These are phyloP conservation scores for Carex arenaria DNA, from an alignment of 202 grass and related monocot genomes.

Conservation along the genomic window DNA sequence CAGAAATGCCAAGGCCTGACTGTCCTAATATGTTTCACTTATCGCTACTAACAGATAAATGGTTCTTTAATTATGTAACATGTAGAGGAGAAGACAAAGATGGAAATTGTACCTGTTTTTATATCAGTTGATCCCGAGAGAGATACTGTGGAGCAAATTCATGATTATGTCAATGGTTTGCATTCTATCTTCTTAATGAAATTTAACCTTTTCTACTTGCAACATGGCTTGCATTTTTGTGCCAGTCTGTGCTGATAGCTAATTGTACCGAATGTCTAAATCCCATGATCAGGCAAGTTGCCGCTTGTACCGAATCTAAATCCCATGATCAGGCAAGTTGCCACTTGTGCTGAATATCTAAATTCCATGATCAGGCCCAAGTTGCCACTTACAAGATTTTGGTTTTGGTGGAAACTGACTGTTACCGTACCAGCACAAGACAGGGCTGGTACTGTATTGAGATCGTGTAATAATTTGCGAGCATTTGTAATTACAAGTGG, in stretches of 20 bases:
- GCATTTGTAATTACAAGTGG: neutral
- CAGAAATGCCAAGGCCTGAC: neutral
- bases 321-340: neutral
- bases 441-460: neutral
- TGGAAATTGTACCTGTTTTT: slow-evolving; percentile 69
- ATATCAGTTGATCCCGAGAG: slow-evolving; percentile 73
- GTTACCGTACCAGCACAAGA: neutral
- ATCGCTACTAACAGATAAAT: neutral
- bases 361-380: neutral
- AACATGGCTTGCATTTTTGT: neutral
- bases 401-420: neutral
- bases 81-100: slow-evolving; percentile 53
- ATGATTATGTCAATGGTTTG: slow-evolving; percentile 68
- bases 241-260: neutral
- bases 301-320: neutral
- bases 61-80: slow-evolving; percentile 5
- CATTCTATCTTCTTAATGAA: neutral
- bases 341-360: neutral
- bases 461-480: neutral
- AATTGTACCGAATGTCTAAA: neutral
- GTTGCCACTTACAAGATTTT: neutral
- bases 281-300: neutral
- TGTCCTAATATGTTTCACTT: neutral
- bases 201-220: neutral
- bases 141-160: slow-evolving; percentile 71